Evolutionary conservation across 1,139 yeast genomes (phyloP), one percentile per base, ranked within the genome.

Genomic region (Wickerhamomyces sp.): DNA sequence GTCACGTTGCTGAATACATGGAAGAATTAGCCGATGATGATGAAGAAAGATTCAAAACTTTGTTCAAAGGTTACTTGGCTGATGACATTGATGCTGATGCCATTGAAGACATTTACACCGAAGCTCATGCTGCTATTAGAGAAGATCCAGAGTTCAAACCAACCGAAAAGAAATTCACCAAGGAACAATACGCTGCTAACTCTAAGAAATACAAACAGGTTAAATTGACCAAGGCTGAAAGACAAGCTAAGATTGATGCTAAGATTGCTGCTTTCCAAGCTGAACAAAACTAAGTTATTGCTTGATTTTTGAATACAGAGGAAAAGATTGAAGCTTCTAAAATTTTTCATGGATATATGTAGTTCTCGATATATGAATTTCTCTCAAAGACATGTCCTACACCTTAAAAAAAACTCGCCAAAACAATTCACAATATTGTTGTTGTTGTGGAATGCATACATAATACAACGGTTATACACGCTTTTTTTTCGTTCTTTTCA

Each of bases 1-100:
- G 97, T 69, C 98, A 91, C 83, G 89, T 91, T 66, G 84, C 98
- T 66, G 98, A 93, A 78, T 93, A 91, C 93, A 93, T 93, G 96
- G 98, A 91, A 79, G 97, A 91, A 79, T 86, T 91, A 69, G 91
- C 91, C 72, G 99, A 91, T 64, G 99, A 91, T 70, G 99, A 91
- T 81, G 99, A 91, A 78, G 99, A 91, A 78, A 91, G 94, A 76
- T 91, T 78, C 95, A 80, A 81, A 70, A 78, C 86, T 64, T 78
- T 91, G 68, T 91, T 91, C 95, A 83, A 86, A 78, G 78, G 88
- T 62, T 91, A 93, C 91, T 72, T 93, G 58, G 96, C 80, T 57
- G 97, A 89, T 64, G 97, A 88, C 69, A 77, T 91, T 60, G 98
- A 91, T 70, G 93, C 97, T 58, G 98, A 91, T 63, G 88, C 83